phyloP scores from a whole-genome alignment of 2,329 filamentous ascomycete genomes.

The Apiospora pterosperma region DNA sequence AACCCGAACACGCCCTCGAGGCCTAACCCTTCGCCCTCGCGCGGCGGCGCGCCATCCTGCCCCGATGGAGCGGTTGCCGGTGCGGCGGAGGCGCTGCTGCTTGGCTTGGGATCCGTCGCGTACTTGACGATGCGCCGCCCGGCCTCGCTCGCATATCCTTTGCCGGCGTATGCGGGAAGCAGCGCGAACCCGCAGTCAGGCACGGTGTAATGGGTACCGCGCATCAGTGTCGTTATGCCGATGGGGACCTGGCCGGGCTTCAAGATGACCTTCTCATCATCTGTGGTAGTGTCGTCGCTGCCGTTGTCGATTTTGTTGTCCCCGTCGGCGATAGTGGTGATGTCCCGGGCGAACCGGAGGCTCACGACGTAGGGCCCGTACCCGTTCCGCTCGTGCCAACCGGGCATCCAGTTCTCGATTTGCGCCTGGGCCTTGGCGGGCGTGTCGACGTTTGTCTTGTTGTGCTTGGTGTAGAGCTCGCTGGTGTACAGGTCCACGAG shows the following conservation, averaged over 20 bases:
- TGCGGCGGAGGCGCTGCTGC: background rate
- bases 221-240: background rate
- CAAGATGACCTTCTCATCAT: background rate
- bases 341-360: background rate
- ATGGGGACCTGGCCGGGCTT: background rate
- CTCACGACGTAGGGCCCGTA: conserved; percentile 2
- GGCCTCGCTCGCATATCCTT: background rate
- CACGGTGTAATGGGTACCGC: background rate
- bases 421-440: background rate
- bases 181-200: conserved; percentile 3
- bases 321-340: background rate
- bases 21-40: background rate
- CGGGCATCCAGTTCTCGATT: conserved; percentile 3
- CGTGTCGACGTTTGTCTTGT: background rate
- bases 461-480: conserved; percentile 1
- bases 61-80: background rate
- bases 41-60: background rate
- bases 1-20: background rate
- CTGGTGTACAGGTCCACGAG: conserved; percentile 1
- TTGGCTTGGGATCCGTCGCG: background rate
- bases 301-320: background rate
- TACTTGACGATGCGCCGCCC: background rate
- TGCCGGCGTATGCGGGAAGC: background rate
- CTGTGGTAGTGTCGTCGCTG: background rate
- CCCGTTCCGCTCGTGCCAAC: conserved; percentile 1